phyloP scores from a whole-genome alignment of 331 rosid genomes.

The Pyrus hybrid region DNA sequence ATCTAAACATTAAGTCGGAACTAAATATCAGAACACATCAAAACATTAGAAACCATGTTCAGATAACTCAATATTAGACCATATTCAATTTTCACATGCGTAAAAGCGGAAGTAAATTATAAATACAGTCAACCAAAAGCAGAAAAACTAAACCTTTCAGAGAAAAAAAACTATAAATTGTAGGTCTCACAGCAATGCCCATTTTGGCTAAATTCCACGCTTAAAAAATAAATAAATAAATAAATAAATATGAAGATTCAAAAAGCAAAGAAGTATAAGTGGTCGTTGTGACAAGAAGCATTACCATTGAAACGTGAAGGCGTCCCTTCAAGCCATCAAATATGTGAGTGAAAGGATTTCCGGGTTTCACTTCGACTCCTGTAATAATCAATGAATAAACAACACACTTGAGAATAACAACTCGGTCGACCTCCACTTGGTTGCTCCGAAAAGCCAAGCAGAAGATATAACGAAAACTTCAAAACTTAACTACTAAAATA shows the following conservation, averaged over 20 bases:
- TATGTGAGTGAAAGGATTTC: constrained; percentile 58
- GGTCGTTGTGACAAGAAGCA: not conserved
- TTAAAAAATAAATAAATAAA: not conserved
- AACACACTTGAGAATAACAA: constrained; percentile 3
- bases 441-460: no score
- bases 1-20: not conserved
- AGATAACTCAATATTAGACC: not conserved
- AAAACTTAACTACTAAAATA: no score
- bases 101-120: not conserved
- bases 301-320: constrained; percentile 81
- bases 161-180: not conserved
- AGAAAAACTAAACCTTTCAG: not conserved
- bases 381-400: not conserved
- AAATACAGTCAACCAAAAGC: not conserved
- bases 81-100: not conserved
- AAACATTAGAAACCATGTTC: not conserved
- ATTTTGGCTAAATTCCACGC: not conserved
- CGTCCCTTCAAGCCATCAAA: constrained; percentile 52
- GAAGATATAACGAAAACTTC: no score
- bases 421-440: not conserved
- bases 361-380: constrained; percentile 87
- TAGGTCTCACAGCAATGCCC: not conserved
- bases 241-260: no score
- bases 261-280: not conserved
- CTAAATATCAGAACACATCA: not conserved